A percentile compares a stretch with the other conserved stretches of the same genome.
Conservation (phyloP, 192 early-diverging fungal genomes). For the Dimargaris xerosporica region DNA sequence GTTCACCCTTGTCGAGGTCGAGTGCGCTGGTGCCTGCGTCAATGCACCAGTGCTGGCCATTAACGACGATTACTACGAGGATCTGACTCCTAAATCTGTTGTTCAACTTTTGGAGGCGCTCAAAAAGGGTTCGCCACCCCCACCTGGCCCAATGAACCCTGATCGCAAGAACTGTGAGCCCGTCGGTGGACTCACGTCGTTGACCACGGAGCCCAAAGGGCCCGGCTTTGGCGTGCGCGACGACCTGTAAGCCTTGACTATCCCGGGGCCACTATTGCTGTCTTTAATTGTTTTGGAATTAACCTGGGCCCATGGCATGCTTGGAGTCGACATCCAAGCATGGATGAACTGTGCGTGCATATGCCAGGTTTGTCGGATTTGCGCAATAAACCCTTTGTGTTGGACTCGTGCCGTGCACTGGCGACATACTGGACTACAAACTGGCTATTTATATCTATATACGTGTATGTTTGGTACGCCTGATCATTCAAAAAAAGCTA, state of each 20-base stretch:
- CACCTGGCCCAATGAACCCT: conserved; percentile 69
- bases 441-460: too few species aligned
- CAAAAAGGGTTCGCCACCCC: conserved; percentile 63
- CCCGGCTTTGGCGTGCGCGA: conserved; percentile 78
- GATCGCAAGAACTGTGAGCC: conserved; percentile 78
- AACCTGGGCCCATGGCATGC: too few species aligned
- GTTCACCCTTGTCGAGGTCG: conserved; percentile 98
- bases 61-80: conserved; percentile 99
- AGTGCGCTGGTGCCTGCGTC: conserved; percentile 97
- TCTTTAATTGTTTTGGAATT: not conserved
- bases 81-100: conserved; percentile 83
- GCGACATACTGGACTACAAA: too few species aligned
- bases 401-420: too few species aligned
- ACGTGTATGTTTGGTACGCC: too few species aligned
- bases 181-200: conserved; percentile 57
- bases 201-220: conserved; percentile 74
- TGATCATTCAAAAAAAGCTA: too few species aligned
- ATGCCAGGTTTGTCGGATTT: too few species aligned
- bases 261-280: not conserved
- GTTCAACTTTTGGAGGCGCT: conserved; percentile 74
- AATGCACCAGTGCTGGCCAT: conserved; percentile 96
- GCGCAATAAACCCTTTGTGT: too few species aligned
- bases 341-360: too few species aligned
- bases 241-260: conserved; percentile 39
- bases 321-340: too few species aligned